phyloP scores from a whole-genome alignment of 108 stramenopile species.

The Nannochloropsis salina region DNA sequence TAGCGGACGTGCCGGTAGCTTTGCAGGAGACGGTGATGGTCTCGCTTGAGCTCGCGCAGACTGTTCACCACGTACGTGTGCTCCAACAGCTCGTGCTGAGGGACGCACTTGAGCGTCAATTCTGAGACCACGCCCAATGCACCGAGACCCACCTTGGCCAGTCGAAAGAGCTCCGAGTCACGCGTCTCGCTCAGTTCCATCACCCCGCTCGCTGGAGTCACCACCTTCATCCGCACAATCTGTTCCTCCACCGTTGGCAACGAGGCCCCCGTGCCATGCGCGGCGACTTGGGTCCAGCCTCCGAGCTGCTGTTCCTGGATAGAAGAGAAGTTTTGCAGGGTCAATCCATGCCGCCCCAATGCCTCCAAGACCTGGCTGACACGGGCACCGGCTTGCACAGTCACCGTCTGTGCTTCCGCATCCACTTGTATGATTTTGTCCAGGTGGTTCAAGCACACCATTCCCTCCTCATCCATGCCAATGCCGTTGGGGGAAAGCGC shows the following conservation, averaged over 20 bases:
- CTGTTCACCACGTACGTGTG: slow-evolving; percentile 77
- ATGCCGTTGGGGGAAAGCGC: slow-evolving; percentile 93
- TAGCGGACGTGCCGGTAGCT: slow-evolving; percentile 86
- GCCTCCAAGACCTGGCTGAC: slow-evolving; percentile 67
- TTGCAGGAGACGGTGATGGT: slow-evolving; percentile 55
- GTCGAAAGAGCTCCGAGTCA: slow-evolving; percentile 62
- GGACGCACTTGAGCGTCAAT: slow-evolving; percentile 70
- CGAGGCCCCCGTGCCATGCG: slow-evolving; percentile 88
- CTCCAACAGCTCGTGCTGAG: slow-evolving; percentile 77
- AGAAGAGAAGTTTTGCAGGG: slow-evolving; percentile 86
- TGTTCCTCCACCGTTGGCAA: slow-evolving; percentile 91
- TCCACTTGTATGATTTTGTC: slow-evolving; percentile 74
- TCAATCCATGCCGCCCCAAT: slow-evolving; percentile 58
- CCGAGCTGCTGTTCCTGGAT: slow-evolving; percentile 97
- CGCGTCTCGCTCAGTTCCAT: slow-evolving; percentile 62
- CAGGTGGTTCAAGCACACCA: slow-evolving; percentile 72
- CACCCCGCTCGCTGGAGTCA: slow-evolving; percentile 73
- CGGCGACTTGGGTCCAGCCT: slow-evolving; percentile 85
- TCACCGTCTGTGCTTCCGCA: slow-evolving; percentile 67
- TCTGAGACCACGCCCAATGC: slow-evolving; percentile 89
- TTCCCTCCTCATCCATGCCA: slow-evolving; percentile 63
- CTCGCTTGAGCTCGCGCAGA: slow-evolving; percentile 59
- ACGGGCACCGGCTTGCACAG: slow-evolving; percentile 83
- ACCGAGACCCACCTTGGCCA: slow-evolving; percentile 81
- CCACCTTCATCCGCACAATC: slow-evolving; percentile 73